A percentile compares a stretch with the other conserved stretches of the same genome.
Conservation (phyloP, 208 protist genomes). For the Herpetomonas samuelpessoai region DNA sequence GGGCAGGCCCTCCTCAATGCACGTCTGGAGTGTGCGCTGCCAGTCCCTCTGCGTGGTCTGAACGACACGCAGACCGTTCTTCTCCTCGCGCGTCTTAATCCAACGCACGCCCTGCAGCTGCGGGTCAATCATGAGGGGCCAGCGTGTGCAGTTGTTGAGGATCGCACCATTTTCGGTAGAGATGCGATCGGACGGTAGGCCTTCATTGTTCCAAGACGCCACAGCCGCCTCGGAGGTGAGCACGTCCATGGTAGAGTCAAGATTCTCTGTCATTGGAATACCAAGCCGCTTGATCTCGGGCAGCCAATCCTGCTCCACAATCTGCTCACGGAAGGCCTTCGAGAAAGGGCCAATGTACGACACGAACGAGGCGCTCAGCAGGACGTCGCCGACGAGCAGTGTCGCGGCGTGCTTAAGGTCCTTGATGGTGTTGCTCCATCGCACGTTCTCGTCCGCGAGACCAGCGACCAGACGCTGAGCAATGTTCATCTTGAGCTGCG, state of each 20-base stretch:
- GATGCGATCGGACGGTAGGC: conserved; percentile 95
- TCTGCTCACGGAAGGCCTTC: conserved; percentile 92
- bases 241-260: conserved; percentile 93
- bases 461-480: conserved; percentile 95
- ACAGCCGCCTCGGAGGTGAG: conserved; percentile 91
- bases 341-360: conserved; percentile 99
- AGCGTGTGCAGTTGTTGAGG: conserved; percentile 95
- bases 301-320: conserved; percentile 94
- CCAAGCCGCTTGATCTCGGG: conserved; percentile 85
- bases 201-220: conserved; percentile 97
- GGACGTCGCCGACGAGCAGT: conserved; percentile 96
- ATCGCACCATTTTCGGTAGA: conserved; percentile 98
- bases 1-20: conserved; percentile 90
- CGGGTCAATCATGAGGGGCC: conserved; percentile 99
- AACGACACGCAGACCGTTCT: conserved; percentile 92
- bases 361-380: conserved; percentile 96
- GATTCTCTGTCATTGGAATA: conserved; percentile 93
- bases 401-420: conserved; percentile 85
- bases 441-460: conserved; percentile 95
- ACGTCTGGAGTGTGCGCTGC: conserved; percentile 91
- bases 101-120: conserved; percentile 98
- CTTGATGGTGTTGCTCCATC: conserved; percentile 95
- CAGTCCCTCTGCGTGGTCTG: conserved; percentile 92
- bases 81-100: conserved; percentile 95
- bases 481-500: conserved; percentile 93